Conservation (phyloP, 179 eudicot genomes). For the Actinidia arguta region DNA sequence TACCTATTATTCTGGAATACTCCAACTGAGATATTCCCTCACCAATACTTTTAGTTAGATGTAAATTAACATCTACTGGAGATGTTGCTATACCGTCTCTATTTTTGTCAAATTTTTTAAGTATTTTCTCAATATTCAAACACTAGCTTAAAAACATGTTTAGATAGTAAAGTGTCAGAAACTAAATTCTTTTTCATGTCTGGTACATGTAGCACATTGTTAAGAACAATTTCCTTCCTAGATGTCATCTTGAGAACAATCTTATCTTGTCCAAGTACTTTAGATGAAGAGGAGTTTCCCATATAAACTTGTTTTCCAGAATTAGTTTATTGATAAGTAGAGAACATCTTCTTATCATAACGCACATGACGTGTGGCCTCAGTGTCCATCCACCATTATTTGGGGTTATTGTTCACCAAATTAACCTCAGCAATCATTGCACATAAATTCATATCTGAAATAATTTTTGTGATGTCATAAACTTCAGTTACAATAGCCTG, state of each 20-base stretch:
- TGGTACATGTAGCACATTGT: background rate
- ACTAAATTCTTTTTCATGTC: background rate
- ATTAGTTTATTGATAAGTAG: background rate
- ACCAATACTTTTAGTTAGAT: too few species aligned
- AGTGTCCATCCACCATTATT: conserved; percentile 13
- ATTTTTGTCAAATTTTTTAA: too few species aligned
- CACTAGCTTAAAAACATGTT: conserved; percentile 6
- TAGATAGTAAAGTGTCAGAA: background rate
- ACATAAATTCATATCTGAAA: background rate
- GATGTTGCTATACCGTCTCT: too few species aligned
- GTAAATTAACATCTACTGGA: too few species aligned
- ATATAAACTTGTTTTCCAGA: background rate
- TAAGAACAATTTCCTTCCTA: background rate
- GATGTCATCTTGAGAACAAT: conserved; percentile 14
- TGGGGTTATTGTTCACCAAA: background rate
- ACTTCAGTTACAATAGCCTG: background rate
- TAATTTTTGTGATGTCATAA: background rate
- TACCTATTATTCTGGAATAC: too few species aligned
- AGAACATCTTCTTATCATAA: background rate
- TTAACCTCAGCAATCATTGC: background rate
- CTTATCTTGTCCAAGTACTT: conserved; percentile 9
- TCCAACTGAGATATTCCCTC: too few species aligned
- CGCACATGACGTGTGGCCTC: background rate
- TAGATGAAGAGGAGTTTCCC: conserved; percentile 11
- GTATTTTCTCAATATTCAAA: background rate